Evolutionary conservation across 768 basidiomycete species (phyloP), one percentile per base, ranked within the genome.

Genomic region (Pleurotus tuber-regium): DNA sequence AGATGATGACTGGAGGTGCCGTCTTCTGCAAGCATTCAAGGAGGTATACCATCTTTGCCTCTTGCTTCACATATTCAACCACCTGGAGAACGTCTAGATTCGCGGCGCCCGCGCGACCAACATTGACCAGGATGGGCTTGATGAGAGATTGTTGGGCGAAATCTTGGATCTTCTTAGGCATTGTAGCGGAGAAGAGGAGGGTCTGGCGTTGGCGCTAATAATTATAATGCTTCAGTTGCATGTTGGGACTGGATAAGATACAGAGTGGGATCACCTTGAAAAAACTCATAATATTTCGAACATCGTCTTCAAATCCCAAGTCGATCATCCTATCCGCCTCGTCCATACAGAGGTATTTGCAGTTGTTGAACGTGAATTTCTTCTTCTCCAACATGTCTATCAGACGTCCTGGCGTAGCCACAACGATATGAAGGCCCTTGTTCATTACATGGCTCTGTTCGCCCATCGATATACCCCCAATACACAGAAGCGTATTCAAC

Each of bases 301-400:
- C 95, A 60, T 99, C 97, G 54, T 99, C 97, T 68, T 99, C 97
- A 62, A 99, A 99, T 0, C 97, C 97, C 65, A 98, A 76, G 64
- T 99, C 97, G 54, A 99, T 94, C 97, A 99, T 99, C 53, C 97
- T 77, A 70, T 99, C 97, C 0, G 97, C 97, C 70, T 99, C 97
- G 69, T 99, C 97, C 92, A 99, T 94, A 65, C 95, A 98, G 9
- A 99, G 72, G 65, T 84, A 97, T 74, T 92, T 94, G 86, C 95
- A 98, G 56, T 86, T 87, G 55, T 89, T 88, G 65, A 98, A 88
- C 4, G 87, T 92, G 61, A 99, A 90, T 56, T 85, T 80, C 67
- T 83, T 90, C 76, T 98, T 98, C 69, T 97, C 94, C 57, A 99
- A 70, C 92, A 99, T 96, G 68, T 99, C 97, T 56, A 98, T 98